These are phyloP conservation scores for Silene conica DNA, from an alignment of 148 eudicot species.

Conservation along the genomic window DNA sequence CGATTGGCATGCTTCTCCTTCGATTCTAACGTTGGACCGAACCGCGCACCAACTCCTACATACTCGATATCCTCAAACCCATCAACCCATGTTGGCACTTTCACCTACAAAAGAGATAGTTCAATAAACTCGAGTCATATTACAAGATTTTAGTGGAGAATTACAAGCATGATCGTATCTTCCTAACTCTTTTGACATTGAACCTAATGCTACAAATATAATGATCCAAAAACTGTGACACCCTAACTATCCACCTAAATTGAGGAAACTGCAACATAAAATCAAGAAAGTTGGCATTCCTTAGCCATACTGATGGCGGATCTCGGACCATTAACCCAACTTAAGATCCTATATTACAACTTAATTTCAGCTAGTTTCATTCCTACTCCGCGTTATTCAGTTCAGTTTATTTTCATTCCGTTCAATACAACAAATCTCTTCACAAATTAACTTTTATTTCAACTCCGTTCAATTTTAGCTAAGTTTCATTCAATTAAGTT, in stretches of 20 bases:
- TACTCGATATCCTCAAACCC: slow-evolving; percentile 57
- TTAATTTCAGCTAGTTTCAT: too few relatives aligned
- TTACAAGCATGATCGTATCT: background rate
- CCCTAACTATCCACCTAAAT: too few relatives aligned
- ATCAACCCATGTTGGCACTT: slow-evolving; percentile 73
- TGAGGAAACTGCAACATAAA: too few relatives aligned
- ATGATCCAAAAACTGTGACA: background rate
- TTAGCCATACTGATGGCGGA: background rate
- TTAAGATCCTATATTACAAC: background rate
- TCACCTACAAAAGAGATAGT: slow-evolving; percentile 45
- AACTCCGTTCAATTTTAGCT: too few relatives aligned
- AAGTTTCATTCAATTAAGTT: too few relatives aligned
- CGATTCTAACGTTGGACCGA: slow-evolving; percentile 92
- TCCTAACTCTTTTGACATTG: background rate
- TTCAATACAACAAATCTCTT: too few relatives aligned
- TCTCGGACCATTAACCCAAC: background rate
- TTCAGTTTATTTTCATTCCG: too few relatives aligned
- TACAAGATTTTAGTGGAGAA: background rate
- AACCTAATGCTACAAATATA: background rate
- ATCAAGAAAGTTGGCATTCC: too few relatives aligned
- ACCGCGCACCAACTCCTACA: slow-evolving; percentile 97
- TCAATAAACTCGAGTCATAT: slow-evolving; percentile 4
- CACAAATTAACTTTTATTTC: too few relatives aligned
- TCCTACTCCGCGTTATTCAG: too few relatives aligned
- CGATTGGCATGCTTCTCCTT: slow-evolving; percentile 90